Percentiles rank a stretch among this genome's conserved stretches.
These are phyloP conservation scores for Eucalyptus tenuipes DNA, from an alignment of 345 rosid species.

Conservation along the genomic window DNA sequence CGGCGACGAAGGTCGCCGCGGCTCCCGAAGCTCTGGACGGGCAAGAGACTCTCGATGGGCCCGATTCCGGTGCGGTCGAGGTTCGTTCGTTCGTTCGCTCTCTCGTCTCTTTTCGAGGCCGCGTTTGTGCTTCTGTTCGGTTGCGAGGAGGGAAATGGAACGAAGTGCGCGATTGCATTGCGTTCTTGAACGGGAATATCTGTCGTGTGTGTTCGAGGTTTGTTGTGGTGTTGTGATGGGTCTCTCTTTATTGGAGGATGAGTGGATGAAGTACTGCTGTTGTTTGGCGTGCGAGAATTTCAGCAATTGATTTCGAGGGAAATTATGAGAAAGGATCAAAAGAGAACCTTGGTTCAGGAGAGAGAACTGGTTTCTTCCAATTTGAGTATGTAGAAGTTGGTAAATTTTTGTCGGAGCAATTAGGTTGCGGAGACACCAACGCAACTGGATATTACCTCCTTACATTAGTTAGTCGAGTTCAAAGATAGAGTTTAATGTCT, in stretches of 20 bases:
- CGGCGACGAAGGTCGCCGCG: constrained; percentile 35
- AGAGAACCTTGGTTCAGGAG: background rate
- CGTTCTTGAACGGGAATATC: background rate
- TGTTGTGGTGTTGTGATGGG: background rate
- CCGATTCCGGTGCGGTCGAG: constrained; percentile 26
- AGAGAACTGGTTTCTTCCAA: background rate
- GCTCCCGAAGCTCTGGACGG: constrained; percentile 50
- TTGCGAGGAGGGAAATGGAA: background rate
- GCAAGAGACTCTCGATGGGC: constrained; percentile 26
- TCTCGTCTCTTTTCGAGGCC: background rate
- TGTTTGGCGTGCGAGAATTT: background rate
- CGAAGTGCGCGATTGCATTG: background rate
- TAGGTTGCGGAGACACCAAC: background rate
- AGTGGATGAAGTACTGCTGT: background rate
- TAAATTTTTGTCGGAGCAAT: background rate
- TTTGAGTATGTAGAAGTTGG: background rate
- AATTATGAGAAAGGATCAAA: background rate
- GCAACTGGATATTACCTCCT: background rate
- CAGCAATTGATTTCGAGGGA: background rate
- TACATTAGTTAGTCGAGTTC: background rate
- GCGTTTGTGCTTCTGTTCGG: background rate
- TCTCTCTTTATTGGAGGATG: background rate
- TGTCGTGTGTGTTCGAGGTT: background rate
- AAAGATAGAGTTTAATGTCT: background rate
- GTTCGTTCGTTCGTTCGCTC: constrained; percentile 2